Conservation (phyloP, 1,139 yeast species). For the Nakaseomyces bracarensis region DNA sequence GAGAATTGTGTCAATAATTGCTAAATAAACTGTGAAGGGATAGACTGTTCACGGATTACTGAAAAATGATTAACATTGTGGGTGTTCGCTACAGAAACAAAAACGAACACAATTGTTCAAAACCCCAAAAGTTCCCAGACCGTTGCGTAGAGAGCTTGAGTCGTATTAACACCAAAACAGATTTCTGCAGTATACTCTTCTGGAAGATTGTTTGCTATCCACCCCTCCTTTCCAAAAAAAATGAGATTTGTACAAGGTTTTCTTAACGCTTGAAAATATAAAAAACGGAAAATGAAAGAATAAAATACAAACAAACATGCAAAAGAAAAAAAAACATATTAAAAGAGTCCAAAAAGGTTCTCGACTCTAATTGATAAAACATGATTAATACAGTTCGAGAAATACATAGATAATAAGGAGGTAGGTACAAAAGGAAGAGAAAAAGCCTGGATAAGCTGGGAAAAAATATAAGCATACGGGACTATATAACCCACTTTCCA, state of each 20-base stretch:
- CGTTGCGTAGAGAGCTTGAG: too few species aligned
- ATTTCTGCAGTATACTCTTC: too few species aligned
- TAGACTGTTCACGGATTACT: conserved; percentile 3
- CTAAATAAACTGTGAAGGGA: not conserved
- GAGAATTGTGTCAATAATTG: not conserved
- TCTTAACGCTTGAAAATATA: too few species aligned
- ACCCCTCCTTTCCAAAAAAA: too few species aligned
- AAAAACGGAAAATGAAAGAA: too few species aligned
- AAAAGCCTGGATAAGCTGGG: not conserved
- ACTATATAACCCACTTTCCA: too few species aligned
- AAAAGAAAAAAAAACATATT: not conserved
- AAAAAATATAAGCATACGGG: not conserved
- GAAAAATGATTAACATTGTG: not conserved
- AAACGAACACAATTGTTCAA: not conserved
- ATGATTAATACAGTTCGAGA: not conserved
- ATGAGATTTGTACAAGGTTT: too few species aligned
- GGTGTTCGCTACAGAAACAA: not conserved
- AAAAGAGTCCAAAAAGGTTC: not conserved
- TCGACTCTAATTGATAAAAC: conserved; percentile 1
- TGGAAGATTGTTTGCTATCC: not conserved
- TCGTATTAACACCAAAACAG: too few species aligned
- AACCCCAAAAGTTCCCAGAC: not conserved
- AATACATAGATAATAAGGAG: not conserved
- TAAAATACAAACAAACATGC: not conserved
- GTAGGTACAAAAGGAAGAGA: not conserved